Evolutionary conservation across 164 flowering plant species (phyloP).

Genomic region (Cinnamomum micranthum): DNA sequence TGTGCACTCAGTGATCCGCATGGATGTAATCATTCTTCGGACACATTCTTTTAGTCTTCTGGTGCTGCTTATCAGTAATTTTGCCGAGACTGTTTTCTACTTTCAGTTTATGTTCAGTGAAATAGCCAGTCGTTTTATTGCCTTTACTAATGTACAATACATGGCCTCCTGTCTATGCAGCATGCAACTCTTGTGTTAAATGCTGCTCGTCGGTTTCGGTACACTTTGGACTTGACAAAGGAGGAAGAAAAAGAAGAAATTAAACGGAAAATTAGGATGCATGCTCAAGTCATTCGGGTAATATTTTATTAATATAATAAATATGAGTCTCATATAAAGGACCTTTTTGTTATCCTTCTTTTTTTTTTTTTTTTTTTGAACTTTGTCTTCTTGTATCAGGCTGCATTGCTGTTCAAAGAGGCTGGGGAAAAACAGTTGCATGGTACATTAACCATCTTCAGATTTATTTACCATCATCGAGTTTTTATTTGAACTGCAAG

Average conservation of each 20-base stretch:
- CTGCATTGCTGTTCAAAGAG: slow-evolving; percentile 75
- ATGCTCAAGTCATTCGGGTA: slow-evolving; percentile 92
- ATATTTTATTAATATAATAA: not conserved
- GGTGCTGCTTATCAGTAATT: not conserved
- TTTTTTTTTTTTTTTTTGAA: slow-evolving; percentile 1
- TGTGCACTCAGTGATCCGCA: no score
- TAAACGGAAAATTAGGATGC: slow-evolving; percentile 70
- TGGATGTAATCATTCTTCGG: no score
- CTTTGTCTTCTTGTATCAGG: slow-evolving; percentile 39
- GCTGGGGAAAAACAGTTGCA: slow-evolving; percentile 31
- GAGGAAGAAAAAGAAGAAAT: slow-evolving; percentile 70
- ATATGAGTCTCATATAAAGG: not conserved
- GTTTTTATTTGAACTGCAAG: not conserved
- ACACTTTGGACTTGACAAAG: slow-evolving; percentile 84
- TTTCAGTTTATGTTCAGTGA: no score
- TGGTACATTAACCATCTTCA: not conserved
- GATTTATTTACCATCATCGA: not conserved
- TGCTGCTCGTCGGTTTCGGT: slow-evolving; percentile 96
- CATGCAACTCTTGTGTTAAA: slow-evolving; percentile 59
- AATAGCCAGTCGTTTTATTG: not conserved
- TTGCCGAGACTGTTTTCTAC: not conserved
- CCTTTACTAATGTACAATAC: not conserved
- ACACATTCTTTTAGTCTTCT: no score
- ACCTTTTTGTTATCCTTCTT: not conserved
- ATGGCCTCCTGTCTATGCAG: not conserved